These are phyloP conservation scores for Lindgomyces ingoldianus DNA, from an alignment of 495 filamentous ascomycete genomes.

Conservation along the genomic window DNA sequence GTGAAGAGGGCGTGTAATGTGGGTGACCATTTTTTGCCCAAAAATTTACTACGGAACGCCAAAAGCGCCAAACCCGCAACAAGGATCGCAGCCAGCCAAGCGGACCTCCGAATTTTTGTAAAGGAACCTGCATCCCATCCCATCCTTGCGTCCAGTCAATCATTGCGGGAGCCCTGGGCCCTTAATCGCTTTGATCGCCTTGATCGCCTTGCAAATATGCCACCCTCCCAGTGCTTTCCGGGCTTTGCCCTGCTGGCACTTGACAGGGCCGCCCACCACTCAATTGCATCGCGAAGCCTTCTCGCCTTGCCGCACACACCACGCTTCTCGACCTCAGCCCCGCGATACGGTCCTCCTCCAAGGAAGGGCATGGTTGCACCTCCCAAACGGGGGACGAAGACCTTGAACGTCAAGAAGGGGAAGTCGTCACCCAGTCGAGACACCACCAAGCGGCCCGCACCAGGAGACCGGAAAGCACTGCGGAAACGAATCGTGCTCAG, in stretches of 20 bases:
- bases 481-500: slow-evolving; percentile 87
- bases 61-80: too few species aligned
- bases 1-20: not conserved
- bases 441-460: slow-evolving; percentile 53
- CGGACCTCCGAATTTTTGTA: slow-evolving; percentile 15
- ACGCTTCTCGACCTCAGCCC: slow-evolving; percentile 33
- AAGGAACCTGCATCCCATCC: slow-evolving; percentile 4
- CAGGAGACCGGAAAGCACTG: slow-evolving; percentile 81
- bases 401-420: slow-evolving; percentile 41
- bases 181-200: too few species aligned
- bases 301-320: slow-evolving; percentile 12
- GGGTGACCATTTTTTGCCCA: not conserved
- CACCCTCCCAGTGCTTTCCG: slow-evolving; percentile 25
- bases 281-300: slow-evolving; percentile 35
- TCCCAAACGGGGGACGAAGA: slow-evolving; percentile 43
- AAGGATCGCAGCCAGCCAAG: too few species aligned
- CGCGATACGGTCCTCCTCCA: slow-evolving; percentile 46
- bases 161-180: slow-evolving; percentile 36
- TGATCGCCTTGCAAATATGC: slow-evolving; percentile 36
- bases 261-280: slow-evolving; percentile 21
- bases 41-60: not conserved
- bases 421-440: slow-evolving; percentile 14
- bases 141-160: not conserved
- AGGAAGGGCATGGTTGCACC: slow-evolving; percentile 40
- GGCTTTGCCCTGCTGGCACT: slow-evolving; percentile 23